Evolutionary conservation across 805 yeast species (phyloP).

Genomic region (Zygoascus tannicola): DNA sequence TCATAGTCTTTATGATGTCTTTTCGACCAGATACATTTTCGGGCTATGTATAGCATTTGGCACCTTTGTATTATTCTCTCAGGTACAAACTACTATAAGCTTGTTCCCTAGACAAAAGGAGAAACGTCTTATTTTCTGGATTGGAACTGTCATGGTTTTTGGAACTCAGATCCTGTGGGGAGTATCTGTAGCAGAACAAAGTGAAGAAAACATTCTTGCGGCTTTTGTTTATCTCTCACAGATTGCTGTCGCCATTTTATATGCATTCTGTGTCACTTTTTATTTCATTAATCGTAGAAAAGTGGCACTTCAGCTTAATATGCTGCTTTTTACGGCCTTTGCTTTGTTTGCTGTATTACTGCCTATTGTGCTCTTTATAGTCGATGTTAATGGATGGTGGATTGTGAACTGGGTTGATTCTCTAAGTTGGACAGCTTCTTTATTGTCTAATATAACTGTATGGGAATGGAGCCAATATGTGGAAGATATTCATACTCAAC

Average conservation of each 20-base stretch:
- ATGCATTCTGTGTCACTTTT: slow-evolving; percentile 53
- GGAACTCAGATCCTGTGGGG: slow-evolving; percentile 64
- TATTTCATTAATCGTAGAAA: slow-evolving; percentile 44
- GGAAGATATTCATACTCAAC: slow-evolving; percentile 43
- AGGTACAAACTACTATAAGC: slow-evolving; percentile 63
- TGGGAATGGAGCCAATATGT: slow-evolving; percentile 82
- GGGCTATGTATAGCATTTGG: slow-evolving; percentile 32
- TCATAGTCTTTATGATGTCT: slow-evolving; percentile 34
- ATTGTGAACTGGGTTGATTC: slow-evolving; percentile 64
- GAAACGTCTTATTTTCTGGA: slow-evolving; percentile 48
- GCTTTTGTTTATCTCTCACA: slow-evolving; percentile 67
- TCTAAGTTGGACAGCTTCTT: slow-evolving; percentile 62
- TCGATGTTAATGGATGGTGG: slow-evolving; percentile 70
- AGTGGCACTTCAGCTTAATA: slow-evolving; percentile 40
- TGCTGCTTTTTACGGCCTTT: slow-evolving; percentile 48
- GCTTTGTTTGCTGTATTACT: slow-evolving; percentile 47
- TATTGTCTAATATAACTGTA: slow-evolving; percentile 60
- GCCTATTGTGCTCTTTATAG: slow-evolving; percentile 62
- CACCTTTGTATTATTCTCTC: slow-evolving; percentile 54
- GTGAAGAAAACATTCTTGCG: slow-evolving; percentile 39
- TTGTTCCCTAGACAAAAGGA: slow-evolving; percentile 60
- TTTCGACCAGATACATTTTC: slow-evolving; percentile 25
- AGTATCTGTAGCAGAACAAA: slow-evolving; percentile 41
- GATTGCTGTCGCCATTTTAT: slow-evolving; percentile 60
- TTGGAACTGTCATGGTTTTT: slow-evolving; percentile 46